Evolutionary conservation across 257 asterid species (phyloP).

Genomic region (Nyctanthes arbortristis): DNA sequence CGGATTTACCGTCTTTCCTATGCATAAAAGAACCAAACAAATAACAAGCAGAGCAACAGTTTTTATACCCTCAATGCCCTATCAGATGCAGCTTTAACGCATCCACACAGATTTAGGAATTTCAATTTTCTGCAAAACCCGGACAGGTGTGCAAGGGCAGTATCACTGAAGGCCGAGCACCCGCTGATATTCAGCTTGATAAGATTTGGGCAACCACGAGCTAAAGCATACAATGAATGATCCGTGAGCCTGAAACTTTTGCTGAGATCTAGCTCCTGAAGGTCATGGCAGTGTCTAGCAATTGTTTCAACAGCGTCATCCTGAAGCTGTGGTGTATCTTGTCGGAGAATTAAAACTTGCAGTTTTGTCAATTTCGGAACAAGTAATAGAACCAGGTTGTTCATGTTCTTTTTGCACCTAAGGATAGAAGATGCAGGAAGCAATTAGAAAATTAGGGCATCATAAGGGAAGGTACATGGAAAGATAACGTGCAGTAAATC

Average conservation of each 20-base stretch:
- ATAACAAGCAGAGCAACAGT: not conserved
- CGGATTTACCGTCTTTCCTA: not conserved
- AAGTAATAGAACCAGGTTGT: slow-evolving; percentile 64
- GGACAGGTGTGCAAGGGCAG: slow-evolving; percentile 74
- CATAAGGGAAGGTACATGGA: not conserved
- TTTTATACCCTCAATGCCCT: slow-evolving; percentile 72
- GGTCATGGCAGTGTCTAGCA: slow-evolving; percentile 67
- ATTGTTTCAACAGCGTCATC: slow-evolving; percentile 74
- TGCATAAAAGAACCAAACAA: not conserved
- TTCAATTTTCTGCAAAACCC: slow-evolving; percentile 68
- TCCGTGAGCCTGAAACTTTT: slow-evolving; percentile 86
- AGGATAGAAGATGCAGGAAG: slow-evolving; percentile 8
- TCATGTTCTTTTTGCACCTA: slow-evolving; percentile 98
- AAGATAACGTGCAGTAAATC: not conserved
- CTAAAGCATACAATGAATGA: slow-evolving; percentile 70
- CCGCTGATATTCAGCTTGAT: slow-evolving; percentile 86
- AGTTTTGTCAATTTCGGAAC: slow-evolving; percentile 79
- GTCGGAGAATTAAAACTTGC: slow-evolving; percentile 68
- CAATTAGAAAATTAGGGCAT: not conserved
- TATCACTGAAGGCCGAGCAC: slow-evolving; percentile 75
- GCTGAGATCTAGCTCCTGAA: slow-evolving; percentile 86
- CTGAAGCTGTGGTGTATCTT: slow-evolving; percentile 77
- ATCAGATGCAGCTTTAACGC: slow-evolving; percentile 85
- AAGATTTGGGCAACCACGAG: slow-evolving; percentile 79
- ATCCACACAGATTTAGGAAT: slow-evolving; percentile 85